A percentile compares a stretch with the other conserved stretches of the same genome.
phyloP scores from a whole-genome alignment of 2,329 filamentous ascomycete genomes.

The Colletotrichum chlorophyti region DNA sequence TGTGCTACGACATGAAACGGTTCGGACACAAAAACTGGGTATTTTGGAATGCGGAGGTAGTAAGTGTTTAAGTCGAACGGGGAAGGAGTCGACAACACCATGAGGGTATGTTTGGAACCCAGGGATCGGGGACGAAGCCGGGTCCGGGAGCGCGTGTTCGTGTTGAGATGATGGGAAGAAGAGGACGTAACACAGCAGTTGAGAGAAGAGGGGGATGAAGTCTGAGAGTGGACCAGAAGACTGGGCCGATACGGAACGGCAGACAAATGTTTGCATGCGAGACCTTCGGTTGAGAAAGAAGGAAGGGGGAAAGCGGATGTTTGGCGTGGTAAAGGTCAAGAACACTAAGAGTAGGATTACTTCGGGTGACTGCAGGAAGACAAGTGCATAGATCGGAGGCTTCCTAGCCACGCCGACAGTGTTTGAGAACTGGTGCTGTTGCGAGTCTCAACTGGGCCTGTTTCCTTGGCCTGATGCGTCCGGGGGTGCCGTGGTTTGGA shows the following conservation, averaged over 20 bases:
- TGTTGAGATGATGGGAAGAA: conserved; percentile 14
- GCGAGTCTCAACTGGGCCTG: conserved; percentile 27
- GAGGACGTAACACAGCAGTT: no score
- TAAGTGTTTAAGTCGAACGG: neutral
- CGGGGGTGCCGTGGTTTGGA: conserved; percentile 23
- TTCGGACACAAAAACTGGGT: neutral
- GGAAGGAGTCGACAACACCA: neutral
- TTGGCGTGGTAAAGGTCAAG: neutral
- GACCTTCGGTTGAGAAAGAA: neutral
- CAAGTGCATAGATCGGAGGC: conserved; percentile 19
- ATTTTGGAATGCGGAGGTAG: neutral
- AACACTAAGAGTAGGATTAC: no score
- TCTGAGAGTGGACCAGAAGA: neutral
- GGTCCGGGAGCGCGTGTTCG: conserved; percentile 21
- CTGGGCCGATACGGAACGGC: neutral
- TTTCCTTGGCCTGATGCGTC: conserved; percentile 20
- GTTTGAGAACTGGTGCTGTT: conserved; percentile 26
- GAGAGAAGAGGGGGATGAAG: neutral
- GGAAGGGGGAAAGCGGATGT: neutral
- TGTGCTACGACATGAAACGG: conserved; percentile 7
- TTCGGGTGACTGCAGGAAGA: no score
- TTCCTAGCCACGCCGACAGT: conserved; percentile 30
- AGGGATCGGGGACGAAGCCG: conserved; percentile 1
- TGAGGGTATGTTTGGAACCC: conserved; percentile 2
- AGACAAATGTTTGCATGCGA: neutral